Conservation (phyloP, 1,284 basidiomycete genomes). For the Ustilago trichophora region DNA sequence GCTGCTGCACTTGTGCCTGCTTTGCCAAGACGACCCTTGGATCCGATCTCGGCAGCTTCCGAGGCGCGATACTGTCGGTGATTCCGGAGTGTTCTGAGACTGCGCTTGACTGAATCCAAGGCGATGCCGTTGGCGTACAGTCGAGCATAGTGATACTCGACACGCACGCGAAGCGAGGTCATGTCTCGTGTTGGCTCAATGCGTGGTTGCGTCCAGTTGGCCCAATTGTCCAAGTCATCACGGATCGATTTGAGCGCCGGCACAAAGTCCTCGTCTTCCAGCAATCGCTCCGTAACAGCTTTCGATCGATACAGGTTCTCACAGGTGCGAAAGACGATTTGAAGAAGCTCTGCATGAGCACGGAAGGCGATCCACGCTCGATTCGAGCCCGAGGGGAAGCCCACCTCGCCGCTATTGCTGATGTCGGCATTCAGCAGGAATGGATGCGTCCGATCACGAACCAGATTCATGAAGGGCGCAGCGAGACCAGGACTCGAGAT, state of each 20-base stretch:
- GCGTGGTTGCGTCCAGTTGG: constrained; percentile 45
- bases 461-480: constrained; percentile 48
- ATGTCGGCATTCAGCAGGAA: constrained; percentile 37
- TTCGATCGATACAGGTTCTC: constrained; percentile 49
- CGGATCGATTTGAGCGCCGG: constrained; percentile 47
- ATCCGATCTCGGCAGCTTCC: constrained; percentile 47
- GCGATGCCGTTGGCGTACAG: constrained; percentile 50
- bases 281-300: constrained; percentile 39
- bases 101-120: constrained; percentile 49
- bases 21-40: constrained; percentile 30
- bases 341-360: constrained; percentile 40
- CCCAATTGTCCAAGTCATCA: constrained; percentile 49
- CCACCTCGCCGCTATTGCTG: constrained; percentile 32
- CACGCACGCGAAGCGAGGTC: constrained; percentile 43
- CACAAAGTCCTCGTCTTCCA: constrained; percentile 50
- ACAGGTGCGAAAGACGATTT: constrained; percentile 49
- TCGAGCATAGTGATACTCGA: constrained; percentile 53
- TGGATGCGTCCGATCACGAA: constrained; percentile 46
- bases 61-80: constrained; percentile 41
- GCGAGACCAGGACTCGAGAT: constrained; percentile 50
- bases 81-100: constrained; percentile 32
- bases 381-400: constrained; percentile 35
- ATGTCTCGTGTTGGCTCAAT: constrained; percentile 49
- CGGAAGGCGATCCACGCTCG: constrained; percentile 49
- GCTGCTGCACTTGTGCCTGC: constrained; percentile 14